Evolutionary conservation across 768 basidiomycete species (phyloP), one percentile per base, ranked within the genome.

Genomic region (Agaricus blazei): DNA sequence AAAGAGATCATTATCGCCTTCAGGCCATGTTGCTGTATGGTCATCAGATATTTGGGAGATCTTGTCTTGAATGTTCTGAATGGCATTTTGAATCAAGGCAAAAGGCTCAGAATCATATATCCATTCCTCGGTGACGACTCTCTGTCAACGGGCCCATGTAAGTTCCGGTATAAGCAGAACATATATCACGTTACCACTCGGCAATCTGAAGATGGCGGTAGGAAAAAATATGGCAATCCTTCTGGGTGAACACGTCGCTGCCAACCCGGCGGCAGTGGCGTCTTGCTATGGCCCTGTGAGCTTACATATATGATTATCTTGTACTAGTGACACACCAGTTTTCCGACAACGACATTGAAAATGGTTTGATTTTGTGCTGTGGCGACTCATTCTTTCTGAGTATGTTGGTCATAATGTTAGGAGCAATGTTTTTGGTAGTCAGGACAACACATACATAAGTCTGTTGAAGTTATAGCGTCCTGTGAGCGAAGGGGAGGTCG

Each of bases 101-200:
- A 43, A 42, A 19, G 19, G 44, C 7, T 52, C 29, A 11, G 0
- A 4, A 7, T 52, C 51, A 15, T 43, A 52, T 2, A 52, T 12
- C 51, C 51, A 52, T 24, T 52, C 51, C n/a, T 52, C 51, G 3
- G 51, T 52, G 23, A 52, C 29, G 9, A 52, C 15, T 24, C 51
- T 44, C 51, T 52, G 15, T 23, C 14, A 14, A 15, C 5, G 29
- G 36, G 7, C 4, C 8, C 9, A 15, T 28, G 15, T 47, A 1
- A 34, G 12, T 29, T 42, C n/a, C 6, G 3, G 23, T 2, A 7
- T 11, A 24, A 37, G 11, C 2, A 15, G n/a, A 34, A 31, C 7
- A 36, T 12, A 19, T 12, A n/a, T 4, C 24, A n/a, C 43, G 28
- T 11, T 52, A 52, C 51, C 51, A 52, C 45, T 37, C 28, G 28